Evolutionary conservation across 2,329 filamentous ascomycete species (phyloP), one percentile per base, ranked within the genome.

Genomic region (Hymenoscyphus fraxineus): DNA sequence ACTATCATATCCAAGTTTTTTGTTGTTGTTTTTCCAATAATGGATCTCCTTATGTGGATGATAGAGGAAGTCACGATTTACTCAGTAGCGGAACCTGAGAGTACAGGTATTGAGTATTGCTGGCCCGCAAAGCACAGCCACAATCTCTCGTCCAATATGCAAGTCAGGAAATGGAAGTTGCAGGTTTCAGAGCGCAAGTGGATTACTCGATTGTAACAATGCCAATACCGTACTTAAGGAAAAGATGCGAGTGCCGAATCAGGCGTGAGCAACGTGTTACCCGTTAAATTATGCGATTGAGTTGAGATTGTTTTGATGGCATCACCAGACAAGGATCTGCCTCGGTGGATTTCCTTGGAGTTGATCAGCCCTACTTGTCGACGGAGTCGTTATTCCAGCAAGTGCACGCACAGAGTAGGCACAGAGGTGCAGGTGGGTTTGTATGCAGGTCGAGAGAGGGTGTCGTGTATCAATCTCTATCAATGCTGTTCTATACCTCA

Each of bases 101-200:
- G n/a, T n/a, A n/a, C n/a, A n/a, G n/a, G n/a, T n/a, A n/a, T n/a
- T n/a, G 27, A 27, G 27, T 27, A 27, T 27, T 27, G 27, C 27
- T 27, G 27, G 39, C 22, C 38, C 32, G 40, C 47, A 47, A 38
- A 62, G 65, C 66, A 67, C 66, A 68, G 66, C 68, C 68, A 68
- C 67, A 67, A 65, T 65, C 19, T 22, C 4, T 35, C 35, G 6
- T 7, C 35, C 6, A 35, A 35, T 27, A 27, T 27, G 27, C 27
- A 47, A 47, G 16, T 47, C 44, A 7, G 44, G 22, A 51, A 10
- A 35, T 10, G 35, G 35, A 51, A n/a, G 1, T 27, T 27, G 27
- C 27, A 27, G 44, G 44, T 51, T 51, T 51, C 44, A 51, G 44
- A 19, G 44, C 12, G n/a, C 19, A 51, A 22, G 44, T 51, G 44